Base-by-base conservation (phyloP, 139 green algal genomes). In the Tetradesmus lagerheimii region DNA sequence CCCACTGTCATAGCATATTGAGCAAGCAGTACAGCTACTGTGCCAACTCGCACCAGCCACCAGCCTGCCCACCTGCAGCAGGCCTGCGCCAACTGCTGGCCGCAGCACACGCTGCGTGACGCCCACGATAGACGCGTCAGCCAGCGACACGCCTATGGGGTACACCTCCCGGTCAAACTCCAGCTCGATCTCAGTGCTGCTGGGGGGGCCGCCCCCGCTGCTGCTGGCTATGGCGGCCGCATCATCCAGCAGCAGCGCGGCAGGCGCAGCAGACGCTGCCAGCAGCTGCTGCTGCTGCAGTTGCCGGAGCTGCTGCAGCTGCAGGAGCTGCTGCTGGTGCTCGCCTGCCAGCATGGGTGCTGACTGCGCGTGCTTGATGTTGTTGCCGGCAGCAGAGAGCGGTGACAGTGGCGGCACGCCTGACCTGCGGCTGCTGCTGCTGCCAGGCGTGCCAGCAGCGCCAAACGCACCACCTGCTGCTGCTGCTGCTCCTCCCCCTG, bases 131-230 rank as follows among this genome's bases (percentile, higher is more conserved):
- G 97, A 94, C 1, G 96, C 96, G 43, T 98, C 97, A 9, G 95
- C 94, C 15, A 98, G 89, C 0, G 96, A 98, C 76, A 99, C 94
- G 45, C 97, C 96, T 35, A 99, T 92, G 0, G 98, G 98, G 91
- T 99, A 99, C 57, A 99, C 97, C 90, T 98, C 94, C 37, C 88
- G 71, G 92, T 99, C 98, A 89, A 99, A 99, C 86, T 99, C 98
- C 27, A 99, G 96, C 96, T 99, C 98, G 0, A 97, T 96, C 92
- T 99, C 98, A 0, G 91, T 89, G 27, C 39, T 29, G n/a, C n/a
- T 38, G 5, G 92, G 89, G 31, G 82, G 8, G 62, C 1, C 82
- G 43, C 67, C 57, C n/a, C 25, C 80, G 41, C 47, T 39, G 80
- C 45, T 50, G 71, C 66, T 57, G 11, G 9, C 75, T 25, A 12